phyloP scores from a whole-genome alignment of 2,329 filamentous ascomycete genomes.

The Verticillium albo-atrum region DNA sequence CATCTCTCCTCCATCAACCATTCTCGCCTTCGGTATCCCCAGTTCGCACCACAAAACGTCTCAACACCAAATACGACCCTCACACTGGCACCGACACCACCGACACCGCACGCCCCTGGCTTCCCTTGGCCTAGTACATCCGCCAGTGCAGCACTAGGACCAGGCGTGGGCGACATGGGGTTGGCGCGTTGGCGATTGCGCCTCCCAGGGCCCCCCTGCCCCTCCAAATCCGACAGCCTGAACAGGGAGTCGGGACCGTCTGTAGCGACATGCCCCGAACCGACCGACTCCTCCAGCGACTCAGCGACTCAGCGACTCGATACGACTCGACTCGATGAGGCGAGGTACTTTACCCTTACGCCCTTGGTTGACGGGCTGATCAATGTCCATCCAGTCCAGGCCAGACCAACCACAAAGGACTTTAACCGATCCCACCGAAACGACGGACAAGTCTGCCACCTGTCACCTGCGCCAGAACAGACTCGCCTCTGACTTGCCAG shows the following conservation, averaged over 20 bases:
- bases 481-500: not conserved
- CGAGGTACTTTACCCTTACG: not conserved
- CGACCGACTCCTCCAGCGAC: not conserved
- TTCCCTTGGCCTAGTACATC: not conserved
- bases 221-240: not conserved
- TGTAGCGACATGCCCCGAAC: not conserved
- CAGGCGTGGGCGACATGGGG: not conserved
- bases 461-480: not conserved
- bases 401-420: not conserved
- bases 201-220: not conserved
- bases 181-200: not conserved
- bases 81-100: not conserved
- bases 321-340: not conserved
- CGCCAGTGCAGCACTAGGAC: not conserved
- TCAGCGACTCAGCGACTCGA: not conserved
- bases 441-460: not conserved
- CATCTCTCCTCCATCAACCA: not conserved
- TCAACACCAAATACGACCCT: not conserved
- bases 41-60: not conserved
- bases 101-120: not conserved
- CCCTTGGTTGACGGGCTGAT: not conserved
- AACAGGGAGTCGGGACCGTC: not conserved
- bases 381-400: not conserved
- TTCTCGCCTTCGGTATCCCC: not conserved
- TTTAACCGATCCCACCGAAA: not conserved